phyloP scores from a whole-genome alignment of 805 yeast species.

The Candida pseudofarinosa region DNA sequence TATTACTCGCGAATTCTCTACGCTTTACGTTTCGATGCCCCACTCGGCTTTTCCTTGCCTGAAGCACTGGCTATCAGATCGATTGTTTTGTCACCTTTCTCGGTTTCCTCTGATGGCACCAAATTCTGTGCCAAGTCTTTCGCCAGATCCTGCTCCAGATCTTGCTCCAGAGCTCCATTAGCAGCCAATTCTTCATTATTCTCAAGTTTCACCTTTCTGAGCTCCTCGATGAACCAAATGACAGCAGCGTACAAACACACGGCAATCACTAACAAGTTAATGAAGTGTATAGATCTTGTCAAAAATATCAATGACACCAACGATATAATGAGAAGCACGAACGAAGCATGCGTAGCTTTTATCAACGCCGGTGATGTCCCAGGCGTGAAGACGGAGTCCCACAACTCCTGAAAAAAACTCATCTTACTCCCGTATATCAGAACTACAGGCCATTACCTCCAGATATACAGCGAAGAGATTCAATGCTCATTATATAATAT shows the following conservation, averaged over 20 bases:
- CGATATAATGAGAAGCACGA: constrained; percentile 56
- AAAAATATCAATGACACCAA: constrained; percentile 55
- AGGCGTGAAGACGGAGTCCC: constrained; percentile 90
- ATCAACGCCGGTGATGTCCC: constrained; percentile 88
- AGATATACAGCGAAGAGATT: no score
- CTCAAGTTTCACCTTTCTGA: constrained; percentile 46
- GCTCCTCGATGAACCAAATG: constrained; percentile 82
- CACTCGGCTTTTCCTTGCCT: background rate
- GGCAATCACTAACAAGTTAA: constrained; percentile 54
- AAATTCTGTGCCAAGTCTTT: constrained; percentile 1
- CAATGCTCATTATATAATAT: no score
- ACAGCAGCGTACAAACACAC: constrained; percentile 70
- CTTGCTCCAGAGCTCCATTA: constrained; percentile 13
- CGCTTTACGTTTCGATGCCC: background rate
- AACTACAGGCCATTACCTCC: no score
- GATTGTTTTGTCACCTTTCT: background rate
- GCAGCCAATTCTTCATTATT: constrained; percentile 37
- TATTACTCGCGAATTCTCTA: background rate
- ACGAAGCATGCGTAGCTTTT: constrained; percentile 85
- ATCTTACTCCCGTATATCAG: constrained; percentile 10
- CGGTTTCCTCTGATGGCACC: background rate
- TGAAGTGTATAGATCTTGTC: constrained; percentile 64
- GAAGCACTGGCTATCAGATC: background rate
- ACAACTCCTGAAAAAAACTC: constrained; percentile 59
- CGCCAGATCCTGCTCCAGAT: background rate